Conservation (phyloP, 1,139 yeast species). For the Nadsonia starkeyi-henricii region DNA sequence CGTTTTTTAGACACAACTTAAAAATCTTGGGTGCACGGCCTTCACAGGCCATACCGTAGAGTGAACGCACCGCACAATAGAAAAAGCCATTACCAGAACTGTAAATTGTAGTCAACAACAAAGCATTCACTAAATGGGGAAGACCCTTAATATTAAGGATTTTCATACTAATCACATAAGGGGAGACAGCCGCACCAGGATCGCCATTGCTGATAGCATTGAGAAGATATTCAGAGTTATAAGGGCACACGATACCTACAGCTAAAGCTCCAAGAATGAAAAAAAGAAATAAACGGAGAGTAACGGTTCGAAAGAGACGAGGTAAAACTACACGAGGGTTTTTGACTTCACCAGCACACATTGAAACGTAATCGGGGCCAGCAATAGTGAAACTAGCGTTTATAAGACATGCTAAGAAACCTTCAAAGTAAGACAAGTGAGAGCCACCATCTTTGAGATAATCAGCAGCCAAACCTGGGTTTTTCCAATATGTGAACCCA, state of each 20-base stretch:
- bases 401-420: constrained; percentile 28
- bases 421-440: constrained; percentile 16
- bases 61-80: constrained; percentile 28
- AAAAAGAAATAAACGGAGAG: constrained; percentile 44
- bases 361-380: neutral
- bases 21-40: constrained; percentile 39
- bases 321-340: constrained; percentile 26
- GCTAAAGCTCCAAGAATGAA: constrained; percentile 51
- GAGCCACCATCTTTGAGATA: constrained; percentile 17
- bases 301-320: neutral
- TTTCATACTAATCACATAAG: constrained; percentile 54
- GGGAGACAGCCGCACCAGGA: constrained; percentile 44
- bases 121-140: constrained; percentile 57
- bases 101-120: constrained; percentile 45
- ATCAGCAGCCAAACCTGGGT: constrained; percentile 23
- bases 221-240: constrained; percentile 33
- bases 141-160: constrained; percentile 39
- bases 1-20: constrained; percentile 36
- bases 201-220: constrained; percentile 31
- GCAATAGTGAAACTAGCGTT: neutral
- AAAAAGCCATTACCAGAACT: constrained; percentile 31
- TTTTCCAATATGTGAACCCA: constrained; percentile 20
- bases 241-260: constrained; percentile 44
- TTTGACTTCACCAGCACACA: constrained; percentile 34
- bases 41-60: constrained; percentile 30